Evolutionary conservation across 441 rosid genomes (phyloP), one percentile per base, ranked within the genome.

Genomic region (Isatis lusitanica): DNA sequence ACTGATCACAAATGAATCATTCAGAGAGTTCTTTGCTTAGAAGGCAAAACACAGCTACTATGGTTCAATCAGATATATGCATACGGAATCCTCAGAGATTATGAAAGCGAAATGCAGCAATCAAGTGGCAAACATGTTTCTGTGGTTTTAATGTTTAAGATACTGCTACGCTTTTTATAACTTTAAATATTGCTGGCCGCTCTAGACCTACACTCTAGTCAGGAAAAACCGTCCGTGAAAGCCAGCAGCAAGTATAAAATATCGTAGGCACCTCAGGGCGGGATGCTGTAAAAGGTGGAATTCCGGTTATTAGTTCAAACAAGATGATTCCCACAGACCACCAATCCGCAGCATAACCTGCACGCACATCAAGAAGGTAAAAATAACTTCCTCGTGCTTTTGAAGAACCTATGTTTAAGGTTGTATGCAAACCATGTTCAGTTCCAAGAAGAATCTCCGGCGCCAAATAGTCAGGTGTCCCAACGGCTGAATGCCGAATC

Each of bases 401-500:
- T 46, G 5, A 53, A 70, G 30, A 42, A 47, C 35, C 36, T 16
- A 59, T 13, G 40, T 36, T 17, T 66, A 42, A 76, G 70, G 78
- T 79, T 56, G 58, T 43, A 78, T 62, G 28, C 80, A 68, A 68
- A 92, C 96, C 95, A 60, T 92, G 95, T 68, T 80, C 94, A 46
- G 87, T 88, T 71, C 97, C 97, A 67, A 92, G 97, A 82, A 92
- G 97, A 78, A 92, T 92, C 83, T 92, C 97, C 9, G 97, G 95
- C 55, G 97, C 96, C 73, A 92, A 81, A 79, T 92, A 92, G 81
- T 89, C 95, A 66, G 97, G 96, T 57, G 97, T 92, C 74, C 96
- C 97, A 50, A 90, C 91, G 73, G 91, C 96, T 33, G 96, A 86
- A 58, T 82, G 83, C 55, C 53, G 84, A 74, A 55, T 82, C 71